Conservation (phyloP, 2,329 filamentous ascomycete genomes). For the Madurella fahalii region DNA sequence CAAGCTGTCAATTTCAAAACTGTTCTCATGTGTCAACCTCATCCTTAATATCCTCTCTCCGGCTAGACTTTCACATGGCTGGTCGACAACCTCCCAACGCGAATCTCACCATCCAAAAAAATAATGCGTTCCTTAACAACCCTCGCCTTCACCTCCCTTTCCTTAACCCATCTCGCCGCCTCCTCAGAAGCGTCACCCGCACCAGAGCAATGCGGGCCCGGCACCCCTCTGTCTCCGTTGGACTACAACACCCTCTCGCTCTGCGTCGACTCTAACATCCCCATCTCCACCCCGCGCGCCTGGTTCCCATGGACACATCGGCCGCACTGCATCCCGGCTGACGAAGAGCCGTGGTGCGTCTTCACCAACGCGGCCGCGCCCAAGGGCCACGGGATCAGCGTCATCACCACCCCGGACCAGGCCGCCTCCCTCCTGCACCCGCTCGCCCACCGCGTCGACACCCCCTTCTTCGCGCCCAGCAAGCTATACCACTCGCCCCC, state of each 20-base stretch:
- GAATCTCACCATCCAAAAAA: background rate
- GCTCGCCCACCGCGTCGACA: conserved; percentile 22
- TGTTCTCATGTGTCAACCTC: background rate
- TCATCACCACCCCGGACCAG: conserved; percentile 35
- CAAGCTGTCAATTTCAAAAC: background rate
- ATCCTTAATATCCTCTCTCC: background rate
- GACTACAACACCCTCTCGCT: background rate
- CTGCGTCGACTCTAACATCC: conserved; percentile 1
- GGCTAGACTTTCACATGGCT: background rate
- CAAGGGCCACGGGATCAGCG: conserved; percentile 30
- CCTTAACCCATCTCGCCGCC: background rate
- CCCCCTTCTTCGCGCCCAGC: conserved; percentile 11
- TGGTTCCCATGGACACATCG: conserved; percentile 29
- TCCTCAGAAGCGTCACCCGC: background rate
- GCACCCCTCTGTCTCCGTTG: background rate
- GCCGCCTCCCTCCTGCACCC: conserved; percentile 28
- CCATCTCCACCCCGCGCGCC: conserved; percentile 3
- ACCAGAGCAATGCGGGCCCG: background rate
- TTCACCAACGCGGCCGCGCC: conserved; percentile 25
- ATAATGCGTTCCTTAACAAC: background rate
- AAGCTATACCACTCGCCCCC: conserved; percentile 8
- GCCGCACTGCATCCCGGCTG: conserved; percentile 21
- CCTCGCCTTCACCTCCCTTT: background rate
- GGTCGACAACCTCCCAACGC: background rate
- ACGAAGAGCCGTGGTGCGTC: conserved; percentile 24